A percentile compares a stretch with the other conserved stretches of the same genome.
Conservation (phyloP, 768 basidiomycete genomes). For the Mycena alexandri region DNA sequence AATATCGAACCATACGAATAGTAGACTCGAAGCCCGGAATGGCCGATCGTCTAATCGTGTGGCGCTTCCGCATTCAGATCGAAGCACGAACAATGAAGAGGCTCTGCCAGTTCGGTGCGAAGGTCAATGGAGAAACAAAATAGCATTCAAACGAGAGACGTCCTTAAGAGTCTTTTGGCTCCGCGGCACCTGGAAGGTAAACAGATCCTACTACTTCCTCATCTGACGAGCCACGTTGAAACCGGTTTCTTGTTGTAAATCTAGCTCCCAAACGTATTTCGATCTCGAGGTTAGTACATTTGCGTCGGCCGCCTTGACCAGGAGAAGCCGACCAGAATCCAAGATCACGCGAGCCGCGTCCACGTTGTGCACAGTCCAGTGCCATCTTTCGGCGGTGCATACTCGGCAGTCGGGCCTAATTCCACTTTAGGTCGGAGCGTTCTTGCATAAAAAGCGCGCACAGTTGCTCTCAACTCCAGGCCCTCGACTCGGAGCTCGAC, state of each 20-base stretch:
- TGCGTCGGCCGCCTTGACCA: neutral
- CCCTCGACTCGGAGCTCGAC: conserved; percentile 5
- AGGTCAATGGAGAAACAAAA: neutral
- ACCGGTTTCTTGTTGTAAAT: neutral
- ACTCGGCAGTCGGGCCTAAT: too few relatives aligned
- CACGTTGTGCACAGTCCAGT: conserved; percentile 13
- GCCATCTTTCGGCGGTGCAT: neutral
- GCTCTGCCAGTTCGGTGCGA: neutral
- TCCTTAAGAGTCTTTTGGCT: neutral
- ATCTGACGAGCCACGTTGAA: neutral
- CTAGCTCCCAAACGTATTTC: neutral
- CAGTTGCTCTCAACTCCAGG: neutral
- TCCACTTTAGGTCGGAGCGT: neutral
- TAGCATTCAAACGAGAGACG: neutral
- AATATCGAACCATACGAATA: neutral
- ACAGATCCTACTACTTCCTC: too few relatives aligned
- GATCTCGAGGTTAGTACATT: neutral
- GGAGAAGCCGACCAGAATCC: conserved; percentile 12
- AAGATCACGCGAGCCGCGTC: conserved; percentile 25
- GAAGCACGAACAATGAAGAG: neutral
- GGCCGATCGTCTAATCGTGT: conserved; percentile 13
- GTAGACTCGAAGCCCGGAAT: neutral
- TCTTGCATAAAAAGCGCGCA: conserved; percentile 5
- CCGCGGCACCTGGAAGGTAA: neutral
- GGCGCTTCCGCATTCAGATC: conserved; percentile 5